phyloP scores from a whole-genome alignment of 768 basidiomycete genomes.

The Mycena leptocephala region DNA sequence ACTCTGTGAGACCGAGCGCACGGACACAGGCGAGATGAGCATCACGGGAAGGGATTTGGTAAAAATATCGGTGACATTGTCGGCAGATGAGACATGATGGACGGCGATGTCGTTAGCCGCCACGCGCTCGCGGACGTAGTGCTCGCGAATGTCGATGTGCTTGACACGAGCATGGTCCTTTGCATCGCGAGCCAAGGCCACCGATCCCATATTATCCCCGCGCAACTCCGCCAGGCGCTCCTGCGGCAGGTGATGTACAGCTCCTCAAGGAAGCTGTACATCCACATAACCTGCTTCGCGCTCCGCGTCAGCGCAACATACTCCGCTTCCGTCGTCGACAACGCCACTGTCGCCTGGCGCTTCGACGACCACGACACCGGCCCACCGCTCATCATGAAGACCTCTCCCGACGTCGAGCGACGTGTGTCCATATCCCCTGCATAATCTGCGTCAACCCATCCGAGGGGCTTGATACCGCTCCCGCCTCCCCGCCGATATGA shows the following conservation, averaged over 20 bases:
- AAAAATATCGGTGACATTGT: conserved; percentile 45
- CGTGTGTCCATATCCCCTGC: conserved; percentile 18
- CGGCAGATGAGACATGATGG: conserved; percentile 31
- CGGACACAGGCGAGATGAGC: neutral
- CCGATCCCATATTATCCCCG: conserved; percentile 47
- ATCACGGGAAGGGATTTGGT: conserved; percentile 43
- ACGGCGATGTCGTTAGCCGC: conserved; percentile 5
- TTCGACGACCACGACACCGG: conserved; percentile 50
- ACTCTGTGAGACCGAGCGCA: conserved; percentile 8
- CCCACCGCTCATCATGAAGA: conserved; percentile 46
- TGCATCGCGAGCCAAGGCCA: conserved; percentile 9
- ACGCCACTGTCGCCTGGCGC: conserved; percentile 43
- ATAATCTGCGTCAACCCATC: neutral
- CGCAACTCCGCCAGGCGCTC: conserved; percentile 35
- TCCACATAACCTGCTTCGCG: conserved; percentile 51
- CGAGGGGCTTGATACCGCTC: neutral
- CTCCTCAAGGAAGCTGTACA: conserved; percentile 43
- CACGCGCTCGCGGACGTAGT: conserved; percentile 25
- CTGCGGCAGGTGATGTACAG: conserved; percentile 36
- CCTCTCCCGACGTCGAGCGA: conserved; percentile 46
- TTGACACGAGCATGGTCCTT: too few relatives aligned
- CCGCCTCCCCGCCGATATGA: neutral
- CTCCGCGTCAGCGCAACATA: conserved; percentile 42
- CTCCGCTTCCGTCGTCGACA: conserved; percentile 40
- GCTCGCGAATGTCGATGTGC: conserved; percentile 32